These are phyloP conservation scores for Tanacetum coccineum DNA, from an alignment of 129 eudicot genomes.

Conservation along the genomic window DNA sequence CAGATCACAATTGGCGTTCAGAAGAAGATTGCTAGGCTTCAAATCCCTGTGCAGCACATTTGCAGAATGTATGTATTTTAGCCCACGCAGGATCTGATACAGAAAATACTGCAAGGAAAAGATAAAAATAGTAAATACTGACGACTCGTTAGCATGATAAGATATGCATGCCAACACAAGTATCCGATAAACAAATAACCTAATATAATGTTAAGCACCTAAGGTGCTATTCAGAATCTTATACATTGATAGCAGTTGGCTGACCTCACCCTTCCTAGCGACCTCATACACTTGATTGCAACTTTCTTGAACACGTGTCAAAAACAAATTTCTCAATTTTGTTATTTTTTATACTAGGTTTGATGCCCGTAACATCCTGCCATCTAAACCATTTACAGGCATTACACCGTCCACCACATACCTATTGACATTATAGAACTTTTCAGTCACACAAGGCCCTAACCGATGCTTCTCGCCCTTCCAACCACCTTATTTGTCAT, in stretches of 20 bases:
- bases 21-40: conserved; percentile 90
- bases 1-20: conserved; percentile 87
- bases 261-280: too few species aligned
- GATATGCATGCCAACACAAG: background rate
- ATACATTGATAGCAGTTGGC: too few species aligned
- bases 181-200: background rate
- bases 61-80: conserved; percentile 93
- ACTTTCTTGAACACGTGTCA: too few species aligned
- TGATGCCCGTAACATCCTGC: too few species aligned
- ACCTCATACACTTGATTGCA: too few species aligned
- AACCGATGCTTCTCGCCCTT: background rate
- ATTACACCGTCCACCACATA: too few species aligned
- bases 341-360: background rate
- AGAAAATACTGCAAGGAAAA: conserved; percentile 72
- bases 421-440: too few species aligned
- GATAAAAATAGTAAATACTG: background rate
- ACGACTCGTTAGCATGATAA: conserved; percentile 17
- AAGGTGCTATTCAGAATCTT: background rate
- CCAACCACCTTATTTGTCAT: background rate
- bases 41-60: conserved; percentile 90
- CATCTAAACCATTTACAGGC: too few species aligned
- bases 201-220: background rate
- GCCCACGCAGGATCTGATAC: conserved; percentile 91
- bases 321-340: background rate
- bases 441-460: too few species aligned